A percentile compares a stretch with the other conserved stretches of the same genome.
phyloP scores from a whole-genome alignment of 2,329 filamentous ascomycete species.

The Colletotrichum liriopes region DNA sequence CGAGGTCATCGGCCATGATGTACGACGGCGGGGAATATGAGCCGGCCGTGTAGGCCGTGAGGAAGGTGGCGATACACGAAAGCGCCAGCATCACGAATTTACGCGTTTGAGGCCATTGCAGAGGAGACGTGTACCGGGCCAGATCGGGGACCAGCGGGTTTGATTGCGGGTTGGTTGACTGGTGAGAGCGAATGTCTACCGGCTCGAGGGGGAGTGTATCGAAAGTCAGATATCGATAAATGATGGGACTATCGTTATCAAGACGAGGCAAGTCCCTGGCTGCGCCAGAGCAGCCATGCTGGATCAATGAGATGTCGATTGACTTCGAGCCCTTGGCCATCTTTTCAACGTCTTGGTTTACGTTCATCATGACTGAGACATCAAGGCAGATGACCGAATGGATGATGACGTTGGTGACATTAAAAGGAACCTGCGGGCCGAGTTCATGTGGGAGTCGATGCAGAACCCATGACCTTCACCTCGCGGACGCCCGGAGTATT shows the following conservation, averaged over 20 bases:
- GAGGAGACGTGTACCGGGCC: constrained; percentile 77
- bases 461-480: constrained; percentile 21
- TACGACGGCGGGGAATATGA: constrained; percentile 80
- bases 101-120: constrained; percentile 78
- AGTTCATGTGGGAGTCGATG: background rate
- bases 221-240: constrained; percentile 60
- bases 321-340: background rate
- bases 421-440: constrained; percentile 6
- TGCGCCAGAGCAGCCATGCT: background rate
- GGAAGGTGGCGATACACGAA: constrained; percentile 81
- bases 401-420: constrained; percentile 17
- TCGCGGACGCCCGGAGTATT: background rate
- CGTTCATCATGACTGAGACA: constrained; percentile 25
- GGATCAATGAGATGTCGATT: background rate
- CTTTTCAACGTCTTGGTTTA: constrained; percentile 29
- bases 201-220: constrained; percentile 54
- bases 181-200: constrained; percentile 42
- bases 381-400: background rate
- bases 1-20: constrained; percentile 77
- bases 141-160: constrained; percentile 76
- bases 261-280: background rate
- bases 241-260: constrained; percentile 49
- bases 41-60: constrained; percentile 87
- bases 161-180: constrained; percentile 46
- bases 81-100: constrained; percentile 82